Percentiles rank a stretch among this genome's conserved stretches.
These are phyloP conservation scores for Boletus rubropictus DNA, from an alignment of 768 basidiomycete species.

Conservation along the genomic window DNA sequence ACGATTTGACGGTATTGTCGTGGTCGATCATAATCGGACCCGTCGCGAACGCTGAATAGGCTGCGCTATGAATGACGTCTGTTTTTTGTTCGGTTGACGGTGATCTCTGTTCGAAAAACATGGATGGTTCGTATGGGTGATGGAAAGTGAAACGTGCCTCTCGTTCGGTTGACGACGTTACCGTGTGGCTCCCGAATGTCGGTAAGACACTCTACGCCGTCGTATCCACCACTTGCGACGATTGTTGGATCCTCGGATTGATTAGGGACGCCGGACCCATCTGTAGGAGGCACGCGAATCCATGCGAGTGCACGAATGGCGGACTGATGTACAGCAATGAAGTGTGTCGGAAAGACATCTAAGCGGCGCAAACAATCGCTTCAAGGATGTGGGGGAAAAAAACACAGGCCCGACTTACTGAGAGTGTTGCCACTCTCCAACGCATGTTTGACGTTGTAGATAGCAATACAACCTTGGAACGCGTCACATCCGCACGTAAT, in stretches of 20 bases:
- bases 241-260: slow-evolving; percentile 59
- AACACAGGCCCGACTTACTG: slow-evolving; percentile 23
- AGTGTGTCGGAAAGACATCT: slow-evolving; percentile 61
- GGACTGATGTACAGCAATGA: slow-evolving; percentile 70
- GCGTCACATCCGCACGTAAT: neutral
- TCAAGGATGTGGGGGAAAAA: neutral
- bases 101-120: neutral
- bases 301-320: slow-evolving; percentile 73
- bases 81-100: neutral
- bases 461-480: slow-evolving; percentile 46
- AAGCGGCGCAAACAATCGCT: neutral
- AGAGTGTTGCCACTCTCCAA: slow-evolving; percentile 31
- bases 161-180: slow-evolving; percentile 67
- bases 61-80: slow-evolving; percentile 69
- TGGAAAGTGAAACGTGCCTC: slow-evolving; percentile 43
- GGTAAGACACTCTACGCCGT: slow-evolving; percentile 69
- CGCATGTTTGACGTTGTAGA: slow-evolving; percentile 48
- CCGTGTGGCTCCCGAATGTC: slow-evolving; percentile 71
- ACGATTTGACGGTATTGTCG: slow-evolving; percentile 74
- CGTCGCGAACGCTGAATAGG: slow-evolving; percentile 63
- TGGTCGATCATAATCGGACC: slow-evolving; percentile 76
- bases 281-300: slow-evolving; percentile 60
- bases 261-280: slow-evolving; percentile 40
- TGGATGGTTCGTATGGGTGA: neutral
- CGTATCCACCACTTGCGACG: slow-evolving; percentile 73